Percentiles rank a stretch among this genome's conserved stretches.
These are phyloP conservation scores for Buddleja alternifolia DNA, from an alignment of 257 asterid species.

Conservation along the genomic window DNA sequence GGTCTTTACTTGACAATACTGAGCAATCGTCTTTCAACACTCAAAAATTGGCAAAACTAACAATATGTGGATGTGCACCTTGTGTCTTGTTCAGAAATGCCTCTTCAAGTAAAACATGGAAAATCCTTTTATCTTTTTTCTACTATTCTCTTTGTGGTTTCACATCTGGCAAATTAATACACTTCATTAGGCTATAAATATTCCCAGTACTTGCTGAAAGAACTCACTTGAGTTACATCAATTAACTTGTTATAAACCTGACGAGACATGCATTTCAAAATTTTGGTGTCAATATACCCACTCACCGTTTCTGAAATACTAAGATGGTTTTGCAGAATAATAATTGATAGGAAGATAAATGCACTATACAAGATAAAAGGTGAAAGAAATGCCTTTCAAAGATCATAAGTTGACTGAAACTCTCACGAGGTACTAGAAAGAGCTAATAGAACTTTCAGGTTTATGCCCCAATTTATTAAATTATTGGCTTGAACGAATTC, in stretches of 20 bases:
- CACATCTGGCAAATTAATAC: background rate
- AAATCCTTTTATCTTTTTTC: background rate
- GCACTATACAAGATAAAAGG: background rate
- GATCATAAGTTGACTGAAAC: background rate
- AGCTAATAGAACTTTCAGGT: background rate
- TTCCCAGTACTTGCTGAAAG: background rate
- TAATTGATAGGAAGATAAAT: background rate
- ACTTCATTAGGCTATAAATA: background rate
- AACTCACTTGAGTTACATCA: conserved; percentile 4
- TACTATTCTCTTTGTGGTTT: background rate
- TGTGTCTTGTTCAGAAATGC: too few relatives aligned
- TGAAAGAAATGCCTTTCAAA: background rate
- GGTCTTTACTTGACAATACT: too few relatives aligned
- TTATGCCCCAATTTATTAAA: conserved; percentile 7
- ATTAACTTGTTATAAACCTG: background rate
- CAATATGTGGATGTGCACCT: too few relatives aligned
- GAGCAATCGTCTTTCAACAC: too few relatives aligned
- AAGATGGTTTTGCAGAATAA: background rate
- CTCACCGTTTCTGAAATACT: background rate
- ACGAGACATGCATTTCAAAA: background rate
- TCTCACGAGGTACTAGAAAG: conserved; percentile 6
- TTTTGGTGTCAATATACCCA: background rate
- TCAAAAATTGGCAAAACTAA: too few relatives aligned
- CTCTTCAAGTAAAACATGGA: background rate
- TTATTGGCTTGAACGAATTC: background rate